Base-by-base conservation (phyloP, 2,329 filamentous ascomycete species). In the Calonectria crousiana region DNA sequence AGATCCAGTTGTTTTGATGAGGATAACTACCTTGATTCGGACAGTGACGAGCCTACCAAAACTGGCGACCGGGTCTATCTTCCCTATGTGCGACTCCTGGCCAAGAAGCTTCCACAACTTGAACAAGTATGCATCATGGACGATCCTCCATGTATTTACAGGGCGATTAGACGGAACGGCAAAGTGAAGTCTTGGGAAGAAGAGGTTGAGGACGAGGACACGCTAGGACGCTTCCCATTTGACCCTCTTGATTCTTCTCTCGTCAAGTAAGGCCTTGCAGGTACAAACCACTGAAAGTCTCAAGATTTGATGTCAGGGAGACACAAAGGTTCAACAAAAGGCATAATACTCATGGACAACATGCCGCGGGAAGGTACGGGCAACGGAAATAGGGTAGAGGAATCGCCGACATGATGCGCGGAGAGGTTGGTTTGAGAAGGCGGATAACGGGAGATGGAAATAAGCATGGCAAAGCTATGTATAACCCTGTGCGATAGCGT, bases 51-150 rank as follows among this genome's bases (percentile, higher is more conserved):
- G 1, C 14, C 14, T 14, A 13, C 1, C 14, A 16, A 1, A 4
- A 9, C 14, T 18, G 1, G 1, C 1, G 20, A 47, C 10, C 1
- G 6, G 2, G 0, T 23, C 4, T 11, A 47, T 8, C 8, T 47
- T 13, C 0, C 1, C 0, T 23, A 1, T 11, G 20, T n/a, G 41
- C 20, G 18, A n/a, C n/a, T 23, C 8, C 44, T 47, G 8, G n/a
- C 10, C 13, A 13, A n/a, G 10, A 20, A 47, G 9, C 44, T 47
- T 47, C 44, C 44, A 3, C 44, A 47, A 4, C 44, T 47, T 23
- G 44, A 47, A 23, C 20, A 47, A 23, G n/a, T 13, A 47, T 47
- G 44, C n/a, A 47, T 47, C 9, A 11, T 47, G 1, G 44, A 47
- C n/a, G 10, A 23, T 13, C 3, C 13, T 18, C 44, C 44, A 47